Base-by-base conservation (phyloP, 768 basidiomycete genomes). In the Boletus rubescentipes region DNA sequence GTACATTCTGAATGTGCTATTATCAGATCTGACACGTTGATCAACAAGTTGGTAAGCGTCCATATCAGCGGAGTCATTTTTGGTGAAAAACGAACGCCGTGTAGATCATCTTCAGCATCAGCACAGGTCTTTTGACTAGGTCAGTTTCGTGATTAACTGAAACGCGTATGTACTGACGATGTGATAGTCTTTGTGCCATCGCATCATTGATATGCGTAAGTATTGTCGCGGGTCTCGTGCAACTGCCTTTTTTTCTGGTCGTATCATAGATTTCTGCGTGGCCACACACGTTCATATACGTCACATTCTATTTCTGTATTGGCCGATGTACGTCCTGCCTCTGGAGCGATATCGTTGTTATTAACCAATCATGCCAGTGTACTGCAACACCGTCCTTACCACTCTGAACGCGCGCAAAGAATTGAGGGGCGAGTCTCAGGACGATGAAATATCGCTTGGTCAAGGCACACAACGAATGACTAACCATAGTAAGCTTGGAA, bases 361-460 rank as follows among this genome's bases (percentile, higher is more conserved):
- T 39, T 57, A 11, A 57, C 23, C 6, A 5, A 9, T 14, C n/a
- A 9, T 12, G 26, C 16, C n/a, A 84, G 82, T 85, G 5, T 85
- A 84, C 62, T 78, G 79, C 37, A 85, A 84, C 62, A 77, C 81
- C 5, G 77, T 85, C n/a, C 74, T 85, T 12, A 79, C 82, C 0
- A 83, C 81, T 0, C 73, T 83, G 46, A 84, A 85, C 46, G 79
- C 79, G 11, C 73, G 82, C 6, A 77, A 76, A 48, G 73, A 71
- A 68, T 75, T 83, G 44, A 74, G 77, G 21, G 41, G 41, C 7
- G 51, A 51, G 5, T 49, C 44, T 26, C 35, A n/a, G 0, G 48
- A 52, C 10, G 59, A 59, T 6, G 55, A 49, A 1, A 49, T 58
- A 42, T 48, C 57, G 2, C 43, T 70, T 20, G 57, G 36, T 20